Conservation (phyloP, 805 yeast genomes). For the Wickerhamiella dianesei region DNA sequence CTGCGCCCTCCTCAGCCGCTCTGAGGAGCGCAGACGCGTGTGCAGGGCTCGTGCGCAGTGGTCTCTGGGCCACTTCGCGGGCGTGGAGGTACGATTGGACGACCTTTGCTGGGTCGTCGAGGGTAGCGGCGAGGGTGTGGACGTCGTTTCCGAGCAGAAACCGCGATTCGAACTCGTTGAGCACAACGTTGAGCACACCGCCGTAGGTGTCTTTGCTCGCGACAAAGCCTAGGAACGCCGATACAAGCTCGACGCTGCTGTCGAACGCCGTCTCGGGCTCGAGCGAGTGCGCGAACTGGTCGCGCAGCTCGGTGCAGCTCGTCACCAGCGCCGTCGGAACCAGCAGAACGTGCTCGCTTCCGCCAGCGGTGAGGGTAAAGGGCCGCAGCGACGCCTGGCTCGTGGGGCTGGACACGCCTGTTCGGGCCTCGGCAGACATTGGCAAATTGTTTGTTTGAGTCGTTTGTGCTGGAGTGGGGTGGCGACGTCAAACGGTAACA, state of each 20-base stretch:
- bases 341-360: constrained; percentile 74
- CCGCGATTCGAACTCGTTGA: constrained; percentile 73
- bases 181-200: constrained; percentile 54
- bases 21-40: constrained; percentile 46
- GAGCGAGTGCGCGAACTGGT: constrained; percentile 43
- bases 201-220: constrained; percentile 26
- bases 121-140: constrained; percentile 70
- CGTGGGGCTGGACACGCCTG: constrained; percentile 33
- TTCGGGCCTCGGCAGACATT: constrained; percentile 17
- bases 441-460: not conserved
- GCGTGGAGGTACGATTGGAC: constrained; percentile 68
- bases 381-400: constrained; percentile 55
- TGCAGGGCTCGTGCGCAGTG: constrained; percentile 11
- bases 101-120: constrained; percentile 61
- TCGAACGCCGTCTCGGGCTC: constrained; percentile 11
- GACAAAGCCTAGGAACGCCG: constrained; percentile 60
- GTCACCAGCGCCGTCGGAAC: constrained; percentile 74
- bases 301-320: constrained; percentile 73
- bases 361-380: constrained; percentile 67
- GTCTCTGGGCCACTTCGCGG: constrained; percentile 35
- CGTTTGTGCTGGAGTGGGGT: too few species aligned
- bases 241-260: constrained; percentile 66
- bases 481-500: too few species aligned
- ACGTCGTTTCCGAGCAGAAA: constrained; percentile 68
- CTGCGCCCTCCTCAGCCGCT: constrained; percentile 42